Evolutionary conservation across 2,329 filamentous ascomycete species (phyloP).

Genomic region (Hymenoscyphus fructigenus): DNA sequence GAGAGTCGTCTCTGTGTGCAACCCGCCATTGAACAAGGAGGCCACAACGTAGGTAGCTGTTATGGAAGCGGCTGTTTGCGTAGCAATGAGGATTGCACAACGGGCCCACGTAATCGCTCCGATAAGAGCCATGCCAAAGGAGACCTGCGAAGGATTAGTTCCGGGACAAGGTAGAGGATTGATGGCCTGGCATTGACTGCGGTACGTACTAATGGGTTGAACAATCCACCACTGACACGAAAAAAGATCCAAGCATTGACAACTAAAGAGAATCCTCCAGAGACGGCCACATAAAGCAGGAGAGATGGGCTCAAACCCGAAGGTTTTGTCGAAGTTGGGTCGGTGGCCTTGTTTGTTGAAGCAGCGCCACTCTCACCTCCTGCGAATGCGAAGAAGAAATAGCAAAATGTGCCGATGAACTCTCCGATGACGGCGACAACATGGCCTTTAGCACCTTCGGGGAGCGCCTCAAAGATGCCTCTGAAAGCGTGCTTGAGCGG

Average conservation of each 20-base stretch:
- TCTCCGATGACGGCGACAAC: constrained; percentile 48
- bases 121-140: constrained; percentile 40
- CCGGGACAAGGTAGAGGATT: background rate
- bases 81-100: constrained; percentile 35
- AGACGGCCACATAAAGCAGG: constrained; percentile 33
- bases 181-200: background rate
- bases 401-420: constrained; percentile 49
- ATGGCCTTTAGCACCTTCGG: constrained; percentile 40
- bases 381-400: constrained; percentile 36
- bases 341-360: constrained; percentile 36
- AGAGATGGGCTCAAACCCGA: constrained; percentile 15
- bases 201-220: constrained; percentile 47
- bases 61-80: constrained; percentile 39
- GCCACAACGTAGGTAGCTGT: constrained; percentile 43
- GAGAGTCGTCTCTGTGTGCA: constrained; percentile 45
- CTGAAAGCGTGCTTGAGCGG: constrained; percentile 12
- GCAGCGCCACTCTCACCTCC: constrained; percentile 29
- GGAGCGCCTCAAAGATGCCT: constrained; percentile 7
- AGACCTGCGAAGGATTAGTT: constrained; percentile 30
- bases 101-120: constrained; percentile 38
- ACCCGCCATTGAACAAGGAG: constrained; percentile 44
- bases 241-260: constrained; percentile 56
- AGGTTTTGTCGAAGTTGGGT: constrained; percentile 27
- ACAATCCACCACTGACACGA: constrained; percentile 50
- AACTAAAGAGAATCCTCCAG: constrained; percentile 38